Evolutionary conservation across 73 alveolate species (phyloP).

Genomic region (Paramecium caudatum): DNA sequence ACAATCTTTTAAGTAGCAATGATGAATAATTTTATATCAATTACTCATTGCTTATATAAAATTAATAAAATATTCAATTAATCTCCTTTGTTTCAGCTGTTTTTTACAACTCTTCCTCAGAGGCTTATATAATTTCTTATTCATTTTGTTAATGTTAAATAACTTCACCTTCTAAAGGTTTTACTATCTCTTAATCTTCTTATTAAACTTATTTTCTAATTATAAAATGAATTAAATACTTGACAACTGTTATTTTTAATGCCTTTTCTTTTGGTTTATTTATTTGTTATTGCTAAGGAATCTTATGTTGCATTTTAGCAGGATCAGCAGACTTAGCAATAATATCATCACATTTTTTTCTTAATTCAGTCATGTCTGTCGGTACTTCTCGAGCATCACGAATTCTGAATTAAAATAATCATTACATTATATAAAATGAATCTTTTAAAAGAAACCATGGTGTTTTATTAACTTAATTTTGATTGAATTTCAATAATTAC

Average conservation of each 20-base stretch:
- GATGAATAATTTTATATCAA: too few relatives aligned
- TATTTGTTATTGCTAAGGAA: neutral
- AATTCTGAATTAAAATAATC: neutral
- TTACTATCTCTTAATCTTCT: neutral
- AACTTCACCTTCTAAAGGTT: too few relatives aligned
- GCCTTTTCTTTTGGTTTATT: slow-evolving; percentile 45
- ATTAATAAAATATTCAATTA: too few relatives aligned
- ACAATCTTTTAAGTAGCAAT: too few relatives aligned
- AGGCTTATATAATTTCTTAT: too few relatives aligned
- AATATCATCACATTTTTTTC: slow-evolving; percentile 34
- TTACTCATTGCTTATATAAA: too few relatives aligned
- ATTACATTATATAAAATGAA: slow-evolving; percentile 33
- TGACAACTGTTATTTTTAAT: slow-evolving; percentile 44
- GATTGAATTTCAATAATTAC: neutral
- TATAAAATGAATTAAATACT: neutral
- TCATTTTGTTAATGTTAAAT: too few relatives aligned
- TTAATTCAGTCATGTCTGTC: slow-evolving; percentile 11
- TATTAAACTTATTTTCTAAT: slow-evolving; percentile 29
- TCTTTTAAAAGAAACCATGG: slow-evolving; percentile 56
- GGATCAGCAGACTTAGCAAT: slow-evolving; percentile 46
- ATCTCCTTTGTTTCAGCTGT: too few relatives aligned
- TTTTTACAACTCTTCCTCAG: too few relatives aligned
- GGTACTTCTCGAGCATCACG: slow-evolving; percentile 57
- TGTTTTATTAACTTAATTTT: neutral
- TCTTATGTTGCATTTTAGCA: neutral